Evolutionary conservation across 2,329 filamentous ascomycete genomes (phyloP), one percentile per base, ranked within the genome.

Genomic region (Epichloe amarillans): DNA sequence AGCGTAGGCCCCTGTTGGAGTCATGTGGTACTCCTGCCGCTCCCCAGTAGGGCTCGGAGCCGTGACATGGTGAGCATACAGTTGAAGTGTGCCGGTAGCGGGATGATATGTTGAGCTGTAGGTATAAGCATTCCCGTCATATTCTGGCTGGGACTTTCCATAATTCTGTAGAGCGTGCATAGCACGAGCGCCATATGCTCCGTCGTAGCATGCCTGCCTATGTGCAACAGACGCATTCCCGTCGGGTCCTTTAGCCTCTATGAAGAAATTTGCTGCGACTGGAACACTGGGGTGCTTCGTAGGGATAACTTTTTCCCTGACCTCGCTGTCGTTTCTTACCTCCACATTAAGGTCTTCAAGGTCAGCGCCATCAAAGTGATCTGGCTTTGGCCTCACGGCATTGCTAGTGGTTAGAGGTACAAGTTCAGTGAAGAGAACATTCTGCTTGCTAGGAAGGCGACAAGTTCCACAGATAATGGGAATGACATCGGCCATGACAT

Each of bases 201-300:
- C 64, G 54, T 69, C 59, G 51, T 68, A 64, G 44, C 54, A 60
- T 46, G 60, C 65, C 49, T 70, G 67, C 38, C 61, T 59, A 35
- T 6, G 54, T 19, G 61, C 62, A 26, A 63, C 62, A 3, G 52
- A 56, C 36, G 33, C 23, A 7, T 41, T 35, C 6, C 63, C 62
- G 50, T 65, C 52, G 1, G 64, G 64, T 2, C 64, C 64, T 52
- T 70, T 71, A 0, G 55, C 62, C 48, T 63, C 63, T 3, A 70
- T 46, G 53, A 71, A 71, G 51, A 69, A 67, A 54, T 71, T 71
- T 7, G 66, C 66, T 15, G 56, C 57, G 3, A 65, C 54, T 2
- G 66, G 67, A 42, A 59, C 55, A 51, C 59, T 53, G 17, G 46
- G 40, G 42, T 62, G 53, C n/a, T 58, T 63, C 10, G 64, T 65